phyloP scores from a whole-genome alignment of 2,329 filamentous ascomycete species.

The Tolypocladium tundrense region DNA sequence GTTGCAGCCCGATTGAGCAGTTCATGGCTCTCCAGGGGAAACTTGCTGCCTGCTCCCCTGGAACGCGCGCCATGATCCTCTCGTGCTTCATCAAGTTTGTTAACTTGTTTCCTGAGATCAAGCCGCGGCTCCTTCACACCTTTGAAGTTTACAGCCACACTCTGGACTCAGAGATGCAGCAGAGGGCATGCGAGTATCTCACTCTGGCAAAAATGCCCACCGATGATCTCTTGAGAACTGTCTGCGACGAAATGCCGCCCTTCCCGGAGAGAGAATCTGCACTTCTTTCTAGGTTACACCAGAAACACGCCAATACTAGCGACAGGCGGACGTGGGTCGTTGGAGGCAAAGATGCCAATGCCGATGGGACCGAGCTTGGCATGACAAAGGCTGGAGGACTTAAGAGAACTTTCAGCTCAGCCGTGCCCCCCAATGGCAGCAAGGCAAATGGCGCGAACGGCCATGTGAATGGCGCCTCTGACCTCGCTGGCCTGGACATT shows the following conservation, averaged over 20 bases:
- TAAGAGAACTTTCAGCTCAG: constrained; percentile 72
- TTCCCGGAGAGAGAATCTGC: constrained; percentile 94
- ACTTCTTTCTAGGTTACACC: constrained; percentile 80
- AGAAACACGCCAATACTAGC: constrained; percentile 85
- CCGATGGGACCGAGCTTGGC: constrained; percentile 66
- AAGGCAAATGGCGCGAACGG: constrained; percentile 39
- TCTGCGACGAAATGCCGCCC: constrained; percentile 97
- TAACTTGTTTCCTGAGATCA: constrained; percentile 97
- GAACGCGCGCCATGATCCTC: constrained; percentile 84
- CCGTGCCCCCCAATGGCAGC: constrained; percentile 34
- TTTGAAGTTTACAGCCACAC: constrained; percentile 92
- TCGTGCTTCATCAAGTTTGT: constrained; percentile 97
- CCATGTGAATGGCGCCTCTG: constrained; percentile 43
- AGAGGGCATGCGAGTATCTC: constrained; percentile 91
- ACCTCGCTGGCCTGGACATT: constrained; percentile 78
- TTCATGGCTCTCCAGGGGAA: constrained; percentile 88
- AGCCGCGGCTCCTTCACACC: constrained; percentile 81
- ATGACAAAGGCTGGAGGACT: constrained; percentile 73
- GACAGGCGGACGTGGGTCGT: constrained; percentile 97
- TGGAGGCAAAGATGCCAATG: constrained; percentile 90
- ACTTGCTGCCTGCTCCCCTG: constrained; percentile 77
- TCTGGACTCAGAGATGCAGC: constrained; percentile 88
- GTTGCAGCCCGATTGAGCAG: constrained; percentile 94
- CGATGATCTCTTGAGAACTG: constrained; percentile 83
- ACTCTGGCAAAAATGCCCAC: constrained; percentile 75